These are phyloP conservation scores for Pseudoturritis turrita DNA, from an alignment of 345 rosid species.

Conservation along the genomic window DNA sequence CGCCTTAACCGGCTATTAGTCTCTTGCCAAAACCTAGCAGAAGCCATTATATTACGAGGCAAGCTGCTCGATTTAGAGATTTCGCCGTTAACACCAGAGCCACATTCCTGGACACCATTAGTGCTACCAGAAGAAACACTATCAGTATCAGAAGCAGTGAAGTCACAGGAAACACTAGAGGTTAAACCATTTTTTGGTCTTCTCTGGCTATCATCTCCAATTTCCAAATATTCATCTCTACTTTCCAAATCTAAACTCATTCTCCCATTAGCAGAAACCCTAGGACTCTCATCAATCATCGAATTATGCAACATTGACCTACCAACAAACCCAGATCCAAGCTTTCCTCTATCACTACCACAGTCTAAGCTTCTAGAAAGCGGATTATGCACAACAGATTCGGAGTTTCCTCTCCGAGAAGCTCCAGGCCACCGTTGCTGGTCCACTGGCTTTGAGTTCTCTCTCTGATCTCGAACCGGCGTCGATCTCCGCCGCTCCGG, in stretches of 20 bases:
- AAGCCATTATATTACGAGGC: slow-evolving; percentile 57
- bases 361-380: slow-evolving; percentile 72
- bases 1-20: slow-evolving; percentile 92
- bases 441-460: slow-evolving; percentile 59
- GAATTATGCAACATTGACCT: slow-evolving; percentile 61
- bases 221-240: slow-evolving; percentile 34
- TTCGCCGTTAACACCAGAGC: slow-evolving; percentile 43
- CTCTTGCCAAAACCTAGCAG: slow-evolving; percentile 99
- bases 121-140: slow-evolving; percentile 80
- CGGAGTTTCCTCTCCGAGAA: slow-evolving; percentile 32
- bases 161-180: slow-evolving; percentile 50
- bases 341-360: slow-evolving; percentile 50
- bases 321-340: slow-evolving; percentile 56
- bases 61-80: slow-evolving; percentile 46
- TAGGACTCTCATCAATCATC: slow-evolving; percentile 50
- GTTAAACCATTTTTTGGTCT: slow-evolving; percentile 38
- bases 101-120: slow-evolving; percentile 47
- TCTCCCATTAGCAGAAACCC: slow-evolving; percentile 40
- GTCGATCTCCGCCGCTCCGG: slow-evolving; percentile 67
- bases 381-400: slow-evolving; percentile 38
- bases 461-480: slow-evolving; percentile 47
- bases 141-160: slow-evolving; percentile 76
- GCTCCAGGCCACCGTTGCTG: slow-evolving; percentile 72
- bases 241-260: slow-evolving; percentile 50
- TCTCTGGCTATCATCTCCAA: slow-evolving; percentile 32